Evolutionary conservation across 2,329 filamentous ascomycete genomes (phyloP), one percentile per base, ranked within the genome.

Genomic region (Mycogone perniciosa): DNA sequence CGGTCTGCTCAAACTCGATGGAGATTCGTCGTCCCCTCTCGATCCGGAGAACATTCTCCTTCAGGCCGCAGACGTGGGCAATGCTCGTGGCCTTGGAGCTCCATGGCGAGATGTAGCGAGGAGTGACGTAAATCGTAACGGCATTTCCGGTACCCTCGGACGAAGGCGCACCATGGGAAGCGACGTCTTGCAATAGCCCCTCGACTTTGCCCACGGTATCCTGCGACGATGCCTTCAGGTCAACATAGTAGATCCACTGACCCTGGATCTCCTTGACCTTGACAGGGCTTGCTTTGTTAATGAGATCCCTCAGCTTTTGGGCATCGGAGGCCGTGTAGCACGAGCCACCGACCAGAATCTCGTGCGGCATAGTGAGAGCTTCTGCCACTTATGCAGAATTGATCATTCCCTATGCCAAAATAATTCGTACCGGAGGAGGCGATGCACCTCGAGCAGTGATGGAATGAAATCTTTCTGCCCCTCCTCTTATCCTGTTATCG

Each of bases 31-130:
- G 82, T 47, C 91, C 93, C 59, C 90, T 82, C 72, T 99, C 93
- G 59, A 97, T 88, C 52, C 92, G 85, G 64, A 85, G 80, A 31
- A 86, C 78, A 48, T 81, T 70, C 39, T 79, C 73, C 59, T 84
- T 81, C 53, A 97, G 75, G 29, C 88, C 91, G 66, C 92, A 97
- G 31, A 96, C 92, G 58, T 93, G 84, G 48, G 92, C 87, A 67
- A 97, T 96, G 66, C 84, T 92, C 43, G 92, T 96, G 30, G 91
- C 92, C 69, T 96, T 91, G 51, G 91, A 96, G 71, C 90, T 96
- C 93, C 93, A 99, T 65, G 93, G 93, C 38, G 91, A 96, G 59
- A 95, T 91, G 61, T 88, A 87, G 58, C 92, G 82, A 20, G 92
- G 92, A 43, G 80, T 83, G 52, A 96, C 78, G 65, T 90, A 89